Evolutionary conservation across 2,329 filamentous ascomycete genomes (phyloP).

Genomic region (Tolypocladium album): DNA sequence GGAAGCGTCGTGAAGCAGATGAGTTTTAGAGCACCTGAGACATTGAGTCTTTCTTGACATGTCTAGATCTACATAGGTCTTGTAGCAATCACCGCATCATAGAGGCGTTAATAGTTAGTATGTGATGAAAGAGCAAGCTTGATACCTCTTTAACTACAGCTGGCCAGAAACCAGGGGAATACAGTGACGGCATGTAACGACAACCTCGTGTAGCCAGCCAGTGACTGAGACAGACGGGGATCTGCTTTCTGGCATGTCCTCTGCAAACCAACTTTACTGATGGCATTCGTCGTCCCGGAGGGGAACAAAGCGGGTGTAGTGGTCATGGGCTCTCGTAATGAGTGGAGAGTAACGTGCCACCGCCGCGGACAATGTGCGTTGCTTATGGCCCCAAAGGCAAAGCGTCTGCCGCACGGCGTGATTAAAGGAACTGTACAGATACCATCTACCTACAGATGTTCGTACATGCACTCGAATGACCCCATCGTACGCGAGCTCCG

Average conservation of each 20-base stretch:
- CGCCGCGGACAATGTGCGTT: background rate
- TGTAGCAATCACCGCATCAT: background rate
- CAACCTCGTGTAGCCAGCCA: too few species aligned
- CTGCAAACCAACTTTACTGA: background rate
- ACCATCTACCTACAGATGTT: background rate
- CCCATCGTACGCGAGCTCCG: background rate
- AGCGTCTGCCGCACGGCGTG: background rate
- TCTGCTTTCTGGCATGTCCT: too few species aligned
- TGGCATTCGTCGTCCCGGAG: background rate
- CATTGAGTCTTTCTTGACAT: too few species aligned
- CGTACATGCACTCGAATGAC: background rate
- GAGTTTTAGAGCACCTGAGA: background rate
- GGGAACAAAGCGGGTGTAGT: too few species aligned
- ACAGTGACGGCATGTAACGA: too few species aligned
- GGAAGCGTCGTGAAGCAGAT: constrained; percentile 1
- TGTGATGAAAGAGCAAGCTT: too few species aligned
- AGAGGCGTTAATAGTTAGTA: background rate
- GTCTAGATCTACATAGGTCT: too few species aligned
- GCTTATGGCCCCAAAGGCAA: too few species aligned
- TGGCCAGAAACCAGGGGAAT: too few species aligned
- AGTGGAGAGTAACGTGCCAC: background rate
- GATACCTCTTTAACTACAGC: too few species aligned
- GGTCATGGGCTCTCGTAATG: rapidly evolving
- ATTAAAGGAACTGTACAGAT: background rate
- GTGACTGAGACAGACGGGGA: too few species aligned